These are phyloP conservation scores for Gossypium sturtianum DNA, from an alignment of 345 rosid genomes.

Conservation along the genomic window DNA sequence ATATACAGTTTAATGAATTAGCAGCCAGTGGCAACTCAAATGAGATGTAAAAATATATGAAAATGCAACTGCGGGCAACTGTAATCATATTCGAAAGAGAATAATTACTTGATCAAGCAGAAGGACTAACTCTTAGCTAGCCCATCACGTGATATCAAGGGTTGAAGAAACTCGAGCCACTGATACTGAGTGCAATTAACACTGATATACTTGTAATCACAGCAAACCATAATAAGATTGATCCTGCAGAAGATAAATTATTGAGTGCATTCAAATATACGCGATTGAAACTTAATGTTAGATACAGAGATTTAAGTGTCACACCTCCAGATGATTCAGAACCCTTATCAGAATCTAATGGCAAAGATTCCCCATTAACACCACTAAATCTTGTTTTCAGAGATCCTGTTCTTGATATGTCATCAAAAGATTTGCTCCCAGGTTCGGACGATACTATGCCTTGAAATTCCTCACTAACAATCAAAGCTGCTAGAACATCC, in stretches of 20 bases:
- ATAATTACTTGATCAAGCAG: conserved; percentile 30
- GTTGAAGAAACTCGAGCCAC: conserved; percentile 80
- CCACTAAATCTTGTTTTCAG: conserved; percentile 26
- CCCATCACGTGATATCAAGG: conserved; percentile 43
- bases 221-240: conserved; percentile 67
- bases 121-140: conserved; percentile 15
- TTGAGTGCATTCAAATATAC: neutral
- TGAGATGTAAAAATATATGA: neutral
- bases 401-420: conserved; percentile 28
- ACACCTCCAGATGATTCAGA: conserved; percentile 34
- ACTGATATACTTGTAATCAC: conserved; percentile 61
- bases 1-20: conserved; percentile 8
- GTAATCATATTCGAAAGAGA: neutral
- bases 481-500: conserved; percentile 86
- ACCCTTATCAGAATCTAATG: conserved; percentile 28
- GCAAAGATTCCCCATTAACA: conserved; percentile 27
- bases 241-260: conserved; percentile 45
- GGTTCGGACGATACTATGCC: conserved; percentile 91
- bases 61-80: neutral
- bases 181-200: conserved; percentile 63
- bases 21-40: conserved; percentile 11
- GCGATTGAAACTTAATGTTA: neutral
- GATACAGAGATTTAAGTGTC: neutral
- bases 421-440: conserved; percentile 46
- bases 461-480: conserved; percentile 92